Evolutionary conservation across 177 flowering plant genomes (phyloP), one percentile per base, ranked within the genome.

Genomic region (Vitis hybrid): DNA sequence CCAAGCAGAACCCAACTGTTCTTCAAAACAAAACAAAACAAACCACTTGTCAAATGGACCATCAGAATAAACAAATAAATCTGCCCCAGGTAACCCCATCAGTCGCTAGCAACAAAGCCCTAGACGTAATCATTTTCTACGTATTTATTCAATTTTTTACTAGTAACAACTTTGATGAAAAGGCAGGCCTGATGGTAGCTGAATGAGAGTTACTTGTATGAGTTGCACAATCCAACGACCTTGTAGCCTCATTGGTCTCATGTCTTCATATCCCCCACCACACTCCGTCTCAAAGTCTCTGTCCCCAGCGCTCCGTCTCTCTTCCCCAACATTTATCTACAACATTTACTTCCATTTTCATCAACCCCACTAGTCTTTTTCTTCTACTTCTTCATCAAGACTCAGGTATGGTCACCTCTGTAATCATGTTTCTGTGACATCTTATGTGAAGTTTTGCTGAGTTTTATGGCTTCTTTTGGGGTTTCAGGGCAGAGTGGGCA

Each of bases 11-110:
- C 64, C 48, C 39, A 13, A 26, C 29, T 21, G 10, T 60, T 51
- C 22, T 1, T 5, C 29, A 2, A 6, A 51, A 49, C 49, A 5
- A 6, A 51, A 49, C 49, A 5, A 60, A 68, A 60, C 22, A 50
- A 55, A n/a, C 59, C 65, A 70, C 60, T 21, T 70, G 62, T 55
- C 62, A 62, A 57, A 21, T 21, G n/a, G 26, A 51, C 22, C 66
- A 7, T 16, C 33, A 19, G 22, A 21, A 66, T 12, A 56, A 22
- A 58, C 69, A 76, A 72, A 39, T 52, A 1, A 45, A 64, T 64
- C 75, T 64, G 49, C 75, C 79, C 75, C 66, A 55, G 75, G 53
- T 63, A 39, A 45, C 67, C 12, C 15, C 75, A 60, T 69, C 67
- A 26, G 53, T 63, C 48, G 5, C 11, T 49, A 22, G 56, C 39